These are phyloP conservation scores for Pseudocercospora musae DNA, from an alignment of 2,329 filamentous ascomycete species.

Conservation along the genomic window DNA sequence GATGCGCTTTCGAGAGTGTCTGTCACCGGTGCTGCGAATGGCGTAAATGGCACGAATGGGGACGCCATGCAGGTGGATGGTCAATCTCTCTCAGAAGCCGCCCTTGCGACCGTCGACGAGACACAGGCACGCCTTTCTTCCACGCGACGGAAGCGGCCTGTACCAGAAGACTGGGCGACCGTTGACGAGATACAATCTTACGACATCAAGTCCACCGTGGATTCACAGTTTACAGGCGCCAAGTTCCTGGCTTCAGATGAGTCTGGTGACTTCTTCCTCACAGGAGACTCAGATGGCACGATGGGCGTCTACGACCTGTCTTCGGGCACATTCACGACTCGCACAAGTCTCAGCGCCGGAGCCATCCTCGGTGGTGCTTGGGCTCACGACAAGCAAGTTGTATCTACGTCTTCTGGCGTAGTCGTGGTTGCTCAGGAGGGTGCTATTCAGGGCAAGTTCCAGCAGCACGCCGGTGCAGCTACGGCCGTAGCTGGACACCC, in stretches of 20 bases:
- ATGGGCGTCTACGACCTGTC: slow-evolving; percentile 76
- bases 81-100: slow-evolving; percentile 67
- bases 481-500: slow-evolving; percentile 79
- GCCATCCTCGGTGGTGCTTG: slow-evolving; percentile 66
- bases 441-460: slow-evolving; percentile 64
- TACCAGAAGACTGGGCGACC: slow-evolving; percentile 82
- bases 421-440: slow-evolving; percentile 78
- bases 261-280: slow-evolving; percentile 63
- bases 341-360: slow-evolving; percentile 60
- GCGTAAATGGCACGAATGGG: slow-evolving; percentile 50
- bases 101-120: slow-evolving; percentile 71
- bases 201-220: slow-evolving; percentile 51
- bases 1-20: slow-evolving; percentile 84
- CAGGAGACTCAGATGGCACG: slow-evolving; percentile 71
- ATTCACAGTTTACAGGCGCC: slow-evolving; percentile 59
- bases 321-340: slow-evolving; percentile 69
- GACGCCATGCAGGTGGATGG: slow-evolving; percentile 94
- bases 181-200: slow-evolving; percentile 65
- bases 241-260: slow-evolving; percentile 57
- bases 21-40: slow-evolving; percentile 53
- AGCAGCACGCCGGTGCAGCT: slow-evolving; percentile 78
- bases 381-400: slow-evolving; percentile 65
- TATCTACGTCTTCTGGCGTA: slow-evolving; percentile 71
- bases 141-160: slow-evolving; percentile 80
- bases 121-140: slow-evolving; percentile 81